Base-by-base conservation (phyloP, 306 rosid genomes). In the Boehmeria nivea region DNA sequence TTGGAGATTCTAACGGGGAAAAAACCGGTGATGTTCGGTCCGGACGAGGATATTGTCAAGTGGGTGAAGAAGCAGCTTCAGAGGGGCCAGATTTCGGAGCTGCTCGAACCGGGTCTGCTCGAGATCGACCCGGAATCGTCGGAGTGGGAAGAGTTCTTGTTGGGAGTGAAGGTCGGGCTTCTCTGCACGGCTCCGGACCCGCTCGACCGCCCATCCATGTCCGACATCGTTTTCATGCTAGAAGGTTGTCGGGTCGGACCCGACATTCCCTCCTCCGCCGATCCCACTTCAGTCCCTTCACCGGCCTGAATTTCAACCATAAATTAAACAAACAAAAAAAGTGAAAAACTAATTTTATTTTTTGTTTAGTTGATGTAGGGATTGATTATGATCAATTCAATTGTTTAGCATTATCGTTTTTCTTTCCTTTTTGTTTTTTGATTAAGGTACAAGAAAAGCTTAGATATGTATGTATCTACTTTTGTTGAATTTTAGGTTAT, bases 151-250 rank as follows among this genome's bases (percentile, higher is more conserved):
- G 96, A 87, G 75, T 87, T 84, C 73, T 62, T 87, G 71, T 59
- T 87, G 46, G 96, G 96, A 21, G 76, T 87, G 8, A 84, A 87
- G 54, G 94, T 87, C 6, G 96, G 80, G 12, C 83, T 87, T 9
- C 76, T 87, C 1, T 87, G 94, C 71, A 84, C 96, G 3, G 87
- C 94, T 6, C 83, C 87, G 48, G 96, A 87, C 72, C 96, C 96
- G 31, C 81, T 84, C 47, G 96, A 81, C 59, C 61, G 96, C 28
- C 96, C 96, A 14, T 77, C 89, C 2, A 84, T 84, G 76, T 55
- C 84, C 27, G 96, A 79, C 67, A 49, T 84, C 71, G 96, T 82
- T 39, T 87, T 81, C 94, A 84, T 84, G 96, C 96, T 87, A 18
- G 87, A 87, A 82, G 94, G 94, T 54, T 87, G 96, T 57, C 73